Base-by-base conservation (phyloP, 176 grass and related monocot genomes). In the Oryza officinalis region DNA sequence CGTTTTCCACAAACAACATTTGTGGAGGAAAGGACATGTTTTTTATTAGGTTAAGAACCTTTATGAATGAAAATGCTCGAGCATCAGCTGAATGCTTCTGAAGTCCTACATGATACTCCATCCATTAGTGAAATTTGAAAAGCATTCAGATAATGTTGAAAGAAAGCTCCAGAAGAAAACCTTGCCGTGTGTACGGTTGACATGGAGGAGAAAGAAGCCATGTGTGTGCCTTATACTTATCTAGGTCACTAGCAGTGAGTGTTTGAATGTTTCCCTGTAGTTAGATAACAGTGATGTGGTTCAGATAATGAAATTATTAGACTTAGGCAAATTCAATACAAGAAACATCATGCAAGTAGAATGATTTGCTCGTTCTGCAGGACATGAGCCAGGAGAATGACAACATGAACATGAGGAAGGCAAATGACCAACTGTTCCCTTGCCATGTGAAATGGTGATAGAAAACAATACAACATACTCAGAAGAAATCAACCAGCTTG, bases 181-280 rank as follows among this genome's bases (percentile, higher is more conserved):
- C 95, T 93, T 98, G 95, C 18, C 95, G 86, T 69, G 95, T 97
- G 87, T 98, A 98, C 63, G 95, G 95, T 84, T 98, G 95, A 72
- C 95, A 98, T 78, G 95, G 92, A 91, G 95, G 95, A 87, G 95
- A 98, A 74, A 98, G 84, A 86, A 98, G 89, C 93, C 96, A 98
- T 72, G 87, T 85, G 28, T 95, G 91, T 77, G 96, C 91, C 85
- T 67, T 84, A 70, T 95, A 98, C 80, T 92, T 98, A 83, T 98
- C 96, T 74, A 98, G 49, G 32, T 93, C 87, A 31, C 80, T 74
- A 87, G 93, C 89, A 60, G 87, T 88, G 52, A 98, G 88, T 38
- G 87, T 92, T 80, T 98, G 93, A 65, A 98, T 95, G 80, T 95
- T 98, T 49, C 96, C 93, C 96, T 98, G 77, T 32, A 75, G 4